Percentiles rank a stretch among this genome's conserved stretches.
Evolutionary conservation across 257 asterid species (phyloP).

Genomic region (Lavandula angustifolia): DNA sequence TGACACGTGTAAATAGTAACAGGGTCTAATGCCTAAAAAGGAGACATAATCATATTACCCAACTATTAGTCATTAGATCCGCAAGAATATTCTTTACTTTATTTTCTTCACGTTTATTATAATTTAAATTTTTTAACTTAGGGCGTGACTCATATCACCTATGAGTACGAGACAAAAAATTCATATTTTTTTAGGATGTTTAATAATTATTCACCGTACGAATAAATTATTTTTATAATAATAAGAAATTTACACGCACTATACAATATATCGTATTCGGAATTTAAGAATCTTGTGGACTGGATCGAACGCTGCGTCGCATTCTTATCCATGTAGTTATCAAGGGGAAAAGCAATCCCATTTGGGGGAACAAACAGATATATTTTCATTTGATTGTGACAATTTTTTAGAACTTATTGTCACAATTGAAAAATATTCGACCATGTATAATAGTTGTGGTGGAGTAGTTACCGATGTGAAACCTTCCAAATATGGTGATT

Average conservation of each 20-base stretch:
- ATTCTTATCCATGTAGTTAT: constrained; percentile 25
- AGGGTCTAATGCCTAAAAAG: constrained; percentile 14
- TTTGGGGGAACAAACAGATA: neutral
- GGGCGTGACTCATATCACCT: too few species aligned
- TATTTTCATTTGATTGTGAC: neutral
- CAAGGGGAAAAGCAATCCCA: constrained; percentile 25
- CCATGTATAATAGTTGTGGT: neutral
- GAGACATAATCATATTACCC: constrained; percentile 9
- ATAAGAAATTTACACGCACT: too few species aligned
- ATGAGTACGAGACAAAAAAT: too few species aligned
- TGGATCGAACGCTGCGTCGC: neutral
- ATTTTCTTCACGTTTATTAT: too few species aligned
- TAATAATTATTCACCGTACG: too few species aligned
- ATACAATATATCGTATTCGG: too few species aligned
- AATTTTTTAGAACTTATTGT: constrained; percentile 11
- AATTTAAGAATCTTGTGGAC: constrained; percentile 12
- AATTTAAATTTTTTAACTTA: too few species aligned
- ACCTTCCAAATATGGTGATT: neutral
- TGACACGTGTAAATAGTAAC: constrained; percentile 23
- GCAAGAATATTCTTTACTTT: neutral
- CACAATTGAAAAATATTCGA: constrained; percentile 20
- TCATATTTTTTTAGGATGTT: too few species aligned
- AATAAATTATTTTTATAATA: too few species aligned
- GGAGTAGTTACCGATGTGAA: constrained; percentile 14
- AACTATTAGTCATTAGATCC: neutral